These are phyloP conservation scores for Eucalyptus leucophloia DNA, from an alignment of 345 rosid genomes.

Conservation along the genomic window DNA sequence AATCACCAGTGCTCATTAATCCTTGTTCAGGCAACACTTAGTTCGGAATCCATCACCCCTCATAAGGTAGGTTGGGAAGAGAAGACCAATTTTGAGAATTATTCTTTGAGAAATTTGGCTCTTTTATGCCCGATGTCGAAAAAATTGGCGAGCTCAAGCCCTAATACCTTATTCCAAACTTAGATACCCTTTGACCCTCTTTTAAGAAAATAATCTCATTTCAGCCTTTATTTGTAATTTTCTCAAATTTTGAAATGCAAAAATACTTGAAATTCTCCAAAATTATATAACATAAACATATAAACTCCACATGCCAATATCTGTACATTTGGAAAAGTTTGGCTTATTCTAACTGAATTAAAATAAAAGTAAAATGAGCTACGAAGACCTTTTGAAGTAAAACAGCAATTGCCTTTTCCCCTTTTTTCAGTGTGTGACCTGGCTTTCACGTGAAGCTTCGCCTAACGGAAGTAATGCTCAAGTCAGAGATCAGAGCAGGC, in stretches of 20 bases:
- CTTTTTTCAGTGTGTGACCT: background rate
- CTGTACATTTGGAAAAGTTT: background rate
- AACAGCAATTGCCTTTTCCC: background rate
- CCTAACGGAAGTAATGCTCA: background rate
- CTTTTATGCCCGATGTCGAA: fast-evolving
- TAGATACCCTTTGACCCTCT: background rate
- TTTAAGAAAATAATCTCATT: background rate
- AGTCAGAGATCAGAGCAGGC: background rate
- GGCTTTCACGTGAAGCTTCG: background rate
- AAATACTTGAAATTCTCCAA: too few relatives aligned
- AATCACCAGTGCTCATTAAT: fast-evolving
- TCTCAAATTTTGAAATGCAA: too few relatives aligned
- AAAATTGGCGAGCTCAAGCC: fast-evolving
- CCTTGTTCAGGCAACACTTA: too few relatives aligned
- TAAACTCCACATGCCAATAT: background rate
- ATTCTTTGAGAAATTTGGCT: fast-evolving
- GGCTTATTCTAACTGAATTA: background rate
- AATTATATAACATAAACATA: too few relatives aligned
- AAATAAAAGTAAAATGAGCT: background rate
- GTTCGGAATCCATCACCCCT: too few relatives aligned
- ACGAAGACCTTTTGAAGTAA: background rate
- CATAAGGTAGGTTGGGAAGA: too few relatives aligned
- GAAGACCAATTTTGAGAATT: too few relatives aligned
- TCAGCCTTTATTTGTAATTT: too few relatives aligned
- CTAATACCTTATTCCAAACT: fast-evolving